phyloP scores from a whole-genome alignment of 2,329 filamentous ascomycete genomes.

The Amauroascus niger region DNA sequence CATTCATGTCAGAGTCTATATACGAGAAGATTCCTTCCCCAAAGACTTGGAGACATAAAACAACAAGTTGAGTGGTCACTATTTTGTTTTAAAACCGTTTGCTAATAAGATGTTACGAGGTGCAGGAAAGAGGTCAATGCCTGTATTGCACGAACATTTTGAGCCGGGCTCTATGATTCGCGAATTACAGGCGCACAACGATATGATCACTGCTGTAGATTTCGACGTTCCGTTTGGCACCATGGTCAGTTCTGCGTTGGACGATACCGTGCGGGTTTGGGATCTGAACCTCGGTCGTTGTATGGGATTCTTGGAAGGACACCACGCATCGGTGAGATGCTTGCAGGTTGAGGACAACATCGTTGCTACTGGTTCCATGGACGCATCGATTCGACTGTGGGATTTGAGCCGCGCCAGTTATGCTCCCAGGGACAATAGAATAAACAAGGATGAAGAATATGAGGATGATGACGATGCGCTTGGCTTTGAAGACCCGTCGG shows the following conservation, averaged over 20 bases:
- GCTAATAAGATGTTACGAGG: constrained; percentile 13
- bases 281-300: constrained; percentile 88
- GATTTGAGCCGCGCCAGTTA: constrained; percentile 84
- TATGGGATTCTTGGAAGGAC: constrained; percentile 83
- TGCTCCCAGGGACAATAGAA: constrained; percentile 56
- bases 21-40: constrained; percentile 80
- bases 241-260: constrained; percentile 81
- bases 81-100: neutral
- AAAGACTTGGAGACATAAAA: constrained; percentile 42
- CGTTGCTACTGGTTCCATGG: constrained; percentile 85
- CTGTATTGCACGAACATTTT: constrained; percentile 90
- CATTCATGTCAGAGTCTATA: constrained; percentile 96
- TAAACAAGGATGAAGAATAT: constrained; percentile 46
- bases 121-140: constrained; percentile 62
- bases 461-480: constrained; percentile 50
- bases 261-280: constrained; percentile 93
- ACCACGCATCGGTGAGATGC: constrained; percentile 84
- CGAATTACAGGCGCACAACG: constrained; percentile 78
- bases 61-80: constrained; percentile 28
- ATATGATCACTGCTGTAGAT: constrained; percentile 80
- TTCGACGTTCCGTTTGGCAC: constrained; percentile 97
- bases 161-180: constrained; percentile 80
- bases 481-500: constrained; percentile 59
- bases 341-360: constrained; percentile 94
- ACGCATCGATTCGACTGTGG: constrained; percentile 91